phyloP scores from a whole-genome alignment of 2,329 filamentous ascomycete species.

The Elsinoe batatas region DNA sequence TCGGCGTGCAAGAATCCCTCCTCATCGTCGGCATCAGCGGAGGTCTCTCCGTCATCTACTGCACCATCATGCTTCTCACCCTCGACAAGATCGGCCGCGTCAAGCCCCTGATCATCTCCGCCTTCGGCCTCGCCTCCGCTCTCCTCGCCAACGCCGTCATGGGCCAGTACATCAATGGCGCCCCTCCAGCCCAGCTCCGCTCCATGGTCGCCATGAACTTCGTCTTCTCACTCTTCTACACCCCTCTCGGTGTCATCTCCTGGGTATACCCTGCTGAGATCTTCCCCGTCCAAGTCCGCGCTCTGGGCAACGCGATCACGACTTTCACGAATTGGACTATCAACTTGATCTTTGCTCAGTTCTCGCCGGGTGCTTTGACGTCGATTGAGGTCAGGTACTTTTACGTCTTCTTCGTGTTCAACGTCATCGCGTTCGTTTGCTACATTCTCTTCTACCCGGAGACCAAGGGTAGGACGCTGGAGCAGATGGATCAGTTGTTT shows the following conservation, averaged over 20 bases:
- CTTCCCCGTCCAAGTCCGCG: conserved; percentile 32
- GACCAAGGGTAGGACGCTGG: conserved; percentile 18
- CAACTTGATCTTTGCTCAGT: conserved; percentile 42
- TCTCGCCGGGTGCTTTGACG: conserved; percentile 33
- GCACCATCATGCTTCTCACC: conserved; percentile 17
- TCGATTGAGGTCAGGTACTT: conserved; percentile 40
- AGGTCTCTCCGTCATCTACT: conserved; percentile 18
- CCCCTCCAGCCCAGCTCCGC: conserved; percentile 31
- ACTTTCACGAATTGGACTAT: conserved; percentile 39
- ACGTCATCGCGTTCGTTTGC: conserved; percentile 31
- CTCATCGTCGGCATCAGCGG: conserved; percentile 19
- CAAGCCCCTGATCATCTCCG: conserved; percentile 38
- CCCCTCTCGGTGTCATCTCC: conserved; percentile 34
- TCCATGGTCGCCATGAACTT: conserved; percentile 41
- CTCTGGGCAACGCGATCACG: conserved; percentile 24
- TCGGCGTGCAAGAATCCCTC: conserved; percentile 16
- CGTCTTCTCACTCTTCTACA: conserved; percentile 38
- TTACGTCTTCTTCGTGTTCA: conserved; percentile 42
- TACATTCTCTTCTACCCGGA: conserved; percentile 19
- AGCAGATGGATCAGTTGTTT: conserved; percentile 20
- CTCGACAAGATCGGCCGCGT: conserved; percentile 39
- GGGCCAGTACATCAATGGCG: conserved; percentile 28
- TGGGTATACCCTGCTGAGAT: conserved; percentile 39
- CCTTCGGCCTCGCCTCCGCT: conserved; percentile 34
- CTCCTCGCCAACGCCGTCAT: conserved; percentile 34